Evolutionary conservation across 257 asterid species (phyloP), one percentile per base, ranked within the genome.

Genomic region (Penstemon newberryi): DNA sequence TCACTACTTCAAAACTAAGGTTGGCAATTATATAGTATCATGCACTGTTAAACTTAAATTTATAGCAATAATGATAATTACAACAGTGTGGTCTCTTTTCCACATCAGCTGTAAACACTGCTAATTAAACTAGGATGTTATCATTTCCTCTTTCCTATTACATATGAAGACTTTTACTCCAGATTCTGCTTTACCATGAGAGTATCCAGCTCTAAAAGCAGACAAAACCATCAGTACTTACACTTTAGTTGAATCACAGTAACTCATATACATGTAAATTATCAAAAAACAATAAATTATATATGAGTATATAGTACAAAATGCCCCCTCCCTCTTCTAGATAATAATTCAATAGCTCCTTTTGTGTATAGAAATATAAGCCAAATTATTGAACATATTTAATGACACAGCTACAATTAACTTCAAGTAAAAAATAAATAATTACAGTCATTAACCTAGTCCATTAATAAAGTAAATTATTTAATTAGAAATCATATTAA

Each of bases 341-440:
- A 25, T 25, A 25, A 25, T 25, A 46, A n/a, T 5, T 37, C 60
- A 43, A 19, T 65, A 25, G 33, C 49, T 40, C 33, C 56, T 46
- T 65, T 65, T 59, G 15, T 51, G 25, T 18, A 25, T 1, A 56
- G 74, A 38, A 41, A n/a, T 47, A 36, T 9, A 42, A 33, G 65
- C 70, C 50, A 65, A 33, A 63, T 64, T 52, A 33, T 10, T 59
- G 37, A 70, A 59, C 73, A 73, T 41, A 52, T 47, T 45, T 33
- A 65, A 74, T 44, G 40, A 44, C 15, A 63, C 65, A 43, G 57
- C 72, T 2, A 67, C 70, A 67, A 62, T 40, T 37, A 45, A 61
- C 75, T 7, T 11, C n/a, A 63, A 63, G 53, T 70, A 67, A 77
- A 77, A 66, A 65, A 58, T 36, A 66, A 19, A 40, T 53, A 73